These are phyloP conservation scores for Lentinula guzmanii DNA, from an alignment of 768 basidiomycete genomes.

Conservation along the genomic window DNA sequence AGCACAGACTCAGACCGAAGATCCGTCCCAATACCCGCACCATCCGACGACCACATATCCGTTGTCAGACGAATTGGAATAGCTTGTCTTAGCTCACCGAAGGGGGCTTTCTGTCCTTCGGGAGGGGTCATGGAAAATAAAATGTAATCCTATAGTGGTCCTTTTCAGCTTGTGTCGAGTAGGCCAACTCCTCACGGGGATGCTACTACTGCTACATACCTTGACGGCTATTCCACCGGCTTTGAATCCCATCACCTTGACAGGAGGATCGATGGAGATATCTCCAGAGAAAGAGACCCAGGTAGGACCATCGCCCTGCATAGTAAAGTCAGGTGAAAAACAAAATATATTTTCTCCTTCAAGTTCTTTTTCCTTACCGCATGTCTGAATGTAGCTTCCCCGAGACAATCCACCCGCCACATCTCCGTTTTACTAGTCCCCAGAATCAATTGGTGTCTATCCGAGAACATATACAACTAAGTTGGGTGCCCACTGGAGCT, in stretches of 20 bases:
- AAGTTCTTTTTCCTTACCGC: constrained; percentile 25
- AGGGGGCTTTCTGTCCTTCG: constrained; percentile 47
- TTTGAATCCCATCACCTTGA: constrained; percentile 58
- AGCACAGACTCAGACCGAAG: not conserved
- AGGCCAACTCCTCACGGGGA: no score
- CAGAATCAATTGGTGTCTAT: constrained; percentile 39
- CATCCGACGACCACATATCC: constrained; percentile 31
- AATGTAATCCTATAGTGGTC: constrained; percentile 49
- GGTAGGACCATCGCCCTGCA: constrained; percentile 55
- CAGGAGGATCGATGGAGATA: constrained; percentile 39
- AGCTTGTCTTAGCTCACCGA: constrained; percentile 52
- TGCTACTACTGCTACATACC: constrained; percentile 26
- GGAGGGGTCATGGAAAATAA: constrained; percentile 55
- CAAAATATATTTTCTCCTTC: not conserved
- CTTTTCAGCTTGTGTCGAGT: not conserved
- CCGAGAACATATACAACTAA: not conserved
- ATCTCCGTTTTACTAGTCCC: constrained; percentile 60
- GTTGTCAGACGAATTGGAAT: constrained; percentile 65
- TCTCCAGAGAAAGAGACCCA: constrained; percentile 62
- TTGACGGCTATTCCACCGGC: constrained; percentile 60
- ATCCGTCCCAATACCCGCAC: not conserved
- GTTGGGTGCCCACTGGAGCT: not conserved
- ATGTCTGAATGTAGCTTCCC: constrained; percentile 55
- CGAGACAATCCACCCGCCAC: constrained; percentile 61
- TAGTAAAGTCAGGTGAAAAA: not conserved